Evolutionary conservation across 306 rosid species (phyloP), one percentile per base, ranked within the genome.

Genomic region (Heteromeles arbutifolia): DNA sequence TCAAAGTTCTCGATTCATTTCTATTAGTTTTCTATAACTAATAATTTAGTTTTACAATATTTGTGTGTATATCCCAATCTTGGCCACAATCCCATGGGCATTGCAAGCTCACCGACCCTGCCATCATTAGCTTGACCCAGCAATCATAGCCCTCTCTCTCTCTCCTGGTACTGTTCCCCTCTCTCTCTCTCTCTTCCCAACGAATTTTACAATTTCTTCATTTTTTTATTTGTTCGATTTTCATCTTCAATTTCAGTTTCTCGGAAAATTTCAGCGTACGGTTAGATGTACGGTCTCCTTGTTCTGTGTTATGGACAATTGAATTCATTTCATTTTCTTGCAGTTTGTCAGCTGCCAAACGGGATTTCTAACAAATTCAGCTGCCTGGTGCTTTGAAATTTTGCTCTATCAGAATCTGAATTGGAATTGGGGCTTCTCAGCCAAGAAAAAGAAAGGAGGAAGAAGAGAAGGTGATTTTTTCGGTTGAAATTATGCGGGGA

Each of bases 61-160:
- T 62, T 3, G 22, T 14, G 37, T 29, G 11, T 56, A 18, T 54
- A 34, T 50, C 34, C 77, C 65, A 37, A 22, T 61, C 37, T 3
- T 45, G 66, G 37, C 65, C 67, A 73, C 72, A 72, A 25, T 37
- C 14, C 10, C 26, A 61, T 21, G 74, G 9, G 32, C n/a, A 61
- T 56, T 76, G 83, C 84, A 72, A 77, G 80, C 87, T 82, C 85
- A 77, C 70, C 75, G 29, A 77, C 78, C 76, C 81, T 53, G 74
- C 82, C 66, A 73, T 65, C 37, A 74, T 67, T 37, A 7, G 41
- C 41, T 37, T 37, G 41, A 37, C 37, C 41, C 81, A 45, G 74
- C 82, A 69, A 73, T 65, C 37, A 74, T 67, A 72, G 75, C 63
- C 79, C 73, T 71, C 17, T 41, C 15, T 69, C 76, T 56, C 59